Percentiles rank a stretch among this genome's conserved stretches.
phyloP scores from a whole-genome alignment of 345 rosid genomes.

The Turnera subulata region DNA sequence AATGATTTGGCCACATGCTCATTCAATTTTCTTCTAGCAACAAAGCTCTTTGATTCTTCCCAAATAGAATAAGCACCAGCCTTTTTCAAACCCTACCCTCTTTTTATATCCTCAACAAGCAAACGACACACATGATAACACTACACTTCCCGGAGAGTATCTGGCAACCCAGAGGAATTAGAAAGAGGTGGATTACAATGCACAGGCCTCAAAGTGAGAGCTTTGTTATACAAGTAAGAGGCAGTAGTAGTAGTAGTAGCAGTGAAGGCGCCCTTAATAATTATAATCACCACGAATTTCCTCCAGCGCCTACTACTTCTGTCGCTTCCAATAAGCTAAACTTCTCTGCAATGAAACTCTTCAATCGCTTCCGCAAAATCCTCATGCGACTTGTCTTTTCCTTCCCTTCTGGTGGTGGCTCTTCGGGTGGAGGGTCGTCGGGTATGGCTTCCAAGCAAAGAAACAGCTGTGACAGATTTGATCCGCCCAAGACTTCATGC shows the following conservation, averaged over 20 bases:
- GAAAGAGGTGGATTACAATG: slow-evolving; percentile 19
- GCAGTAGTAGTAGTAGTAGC: background rate
- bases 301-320: background rate
- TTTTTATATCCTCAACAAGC: slow-evolving; percentile 33
- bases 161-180: slow-evolving; percentile 21
- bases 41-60: slow-evolving; percentile 30
- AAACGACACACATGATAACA: slow-evolving; percentile 47
- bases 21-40: slow-evolving; percentile 15
- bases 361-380: slow-evolving; percentile 60
- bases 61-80: slow-evolving; percentile 32
- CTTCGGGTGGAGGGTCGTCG: slow-evolving; percentile 16
- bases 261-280: background rate
- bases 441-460: slow-evolving; percentile 20
- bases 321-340: slow-evolving; percentile 16
- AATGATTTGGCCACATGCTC: slow-evolving; percentile 77
- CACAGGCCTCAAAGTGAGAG: slow-evolving; percentile 31
- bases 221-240: slow-evolving; percentile 46
- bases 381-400: slow-evolving; percentile 57
- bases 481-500: slow-evolving; percentile 83
- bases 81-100: slow-evolving; percentile 17
- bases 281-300: background rate
- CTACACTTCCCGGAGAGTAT: slow-evolving; percentile 45
- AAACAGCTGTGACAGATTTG: slow-evolving; percentile 41
- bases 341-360: slow-evolving; percentile 67
- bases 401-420: slow-evolving; percentile 31